Evolutionary conservation across 306 rosid species (phyloP), one percentile per base, ranked within the genome.

Genomic region (Arachis stenosperma): DNA sequence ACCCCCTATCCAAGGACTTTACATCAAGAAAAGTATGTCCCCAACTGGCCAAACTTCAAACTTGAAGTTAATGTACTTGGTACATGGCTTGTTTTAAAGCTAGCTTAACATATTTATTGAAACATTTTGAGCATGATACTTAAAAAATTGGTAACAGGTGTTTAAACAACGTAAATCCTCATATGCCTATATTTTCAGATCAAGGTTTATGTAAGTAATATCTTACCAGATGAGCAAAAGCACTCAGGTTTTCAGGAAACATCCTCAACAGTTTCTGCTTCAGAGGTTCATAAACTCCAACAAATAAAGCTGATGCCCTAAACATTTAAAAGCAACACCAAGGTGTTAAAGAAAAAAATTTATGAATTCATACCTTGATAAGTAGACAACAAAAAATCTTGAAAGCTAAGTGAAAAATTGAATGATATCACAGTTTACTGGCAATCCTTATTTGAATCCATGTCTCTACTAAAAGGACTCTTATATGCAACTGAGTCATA

Each of bases 291-390:
- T 93, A 93, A 55, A 91, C 92, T 74, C 98, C 98, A 66, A 93
- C 88, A 81, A 93, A 93, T 61, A 93, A 59, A 74, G 98, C 98
- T 62, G 97, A 93, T 15, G 98, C 98, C 88, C 98, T 93, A 87
- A 58, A 84, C 54, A 79, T 47, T 76, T 75, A 69, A 59, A 47
- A 67, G 65, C 46, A 84, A 63, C 73, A 54, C 5, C 39, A 58
- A 40, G 60, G 72, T 61, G 71, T 61, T 65, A 52, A 68, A 55
- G 65, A 75, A 70, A 70, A 63, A 40, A 74, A 64, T 68, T 67
- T 53, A 69, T 64, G 69, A 77, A 61, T 54, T 39, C 54, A 76
- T 55, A 40, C 56, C 66, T 62, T 67, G n/a, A 71, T 71, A 61
- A 54, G 29, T 54, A 55, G 47, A 68, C 69, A 78, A 78, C 61